Base-by-base conservation (phyloP, 352 stramenopile species). In the Pythium monospermum region DNA sequence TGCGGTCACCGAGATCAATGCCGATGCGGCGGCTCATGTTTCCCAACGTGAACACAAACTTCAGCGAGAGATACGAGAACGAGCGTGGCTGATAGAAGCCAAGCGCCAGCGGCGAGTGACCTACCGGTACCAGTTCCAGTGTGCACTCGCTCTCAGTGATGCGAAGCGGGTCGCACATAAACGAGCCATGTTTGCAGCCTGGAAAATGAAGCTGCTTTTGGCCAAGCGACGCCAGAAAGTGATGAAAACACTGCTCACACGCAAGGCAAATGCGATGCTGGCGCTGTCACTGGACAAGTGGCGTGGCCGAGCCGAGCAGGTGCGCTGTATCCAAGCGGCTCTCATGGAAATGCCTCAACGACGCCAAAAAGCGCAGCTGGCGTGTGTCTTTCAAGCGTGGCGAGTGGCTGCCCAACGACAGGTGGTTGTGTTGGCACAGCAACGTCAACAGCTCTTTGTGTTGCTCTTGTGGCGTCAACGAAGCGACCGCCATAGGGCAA, bases 51-150 rank as follows among this genome's bases (percentile, higher is more conserved):
- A 53, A 2, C 50, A 65, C 25, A 49, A 33, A 3, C 52, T 66
- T 18, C 56, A 61, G 19, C 41, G 53, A 4, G 51, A 69, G 15
- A 53, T 56, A 3, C 56, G 37, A 19, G 55, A 64, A 6, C 15
- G 4, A 21, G 30, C n/a, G 19, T 68, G 37, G 21, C 42, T 46
- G 1, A 39, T 53, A 37, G 57, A 64, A 15, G 21, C 21, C 5
- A 41, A 53, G n/a, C 52, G 52, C 5, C 42, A 59, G 15, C 33
- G 31, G 13, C 64, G 64, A 6, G 54, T 59, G 16, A 57, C 38
- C 12, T 68, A 62, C 44, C 63, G 58, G 38, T 76, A 69, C 40
- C 64, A 71, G 47, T 32, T 73, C 23, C 61, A 56, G n/a, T 73
- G 64, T 11, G 57, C 64, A 27, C 45, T 76, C 12, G 16, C 45